Base-by-base conservation (phyloP, 352 stramenopile genomes). In the Globisporangium rhizosaccharum region DNA sequence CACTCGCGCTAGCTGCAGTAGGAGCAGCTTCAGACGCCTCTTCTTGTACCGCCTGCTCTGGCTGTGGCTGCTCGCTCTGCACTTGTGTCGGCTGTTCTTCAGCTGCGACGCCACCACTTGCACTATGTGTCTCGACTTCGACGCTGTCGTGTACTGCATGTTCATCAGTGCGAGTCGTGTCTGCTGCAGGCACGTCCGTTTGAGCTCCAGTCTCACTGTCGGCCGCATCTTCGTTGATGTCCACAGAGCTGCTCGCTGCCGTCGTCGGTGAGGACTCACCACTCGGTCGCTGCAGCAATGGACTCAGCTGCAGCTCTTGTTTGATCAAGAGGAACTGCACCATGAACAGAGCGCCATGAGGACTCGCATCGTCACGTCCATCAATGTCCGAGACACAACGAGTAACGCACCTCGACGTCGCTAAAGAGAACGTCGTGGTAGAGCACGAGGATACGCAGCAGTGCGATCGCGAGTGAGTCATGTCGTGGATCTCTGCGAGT, bases 401-500 rank as follows among this genome's bases (percentile, higher is more conserved):
- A 12, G 10, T 17, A 20, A 15, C 42, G 17, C 53, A 87, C 80
- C 74, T 90, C 81, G 39, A 90, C 67, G 39, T 88, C 81, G 53
- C 69, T 82, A 58, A 88, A 90, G 42, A 88, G 72, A 15, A 88
- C 66, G 49, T 88, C 81, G 17, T 79, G 72, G 41, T 88, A 85
- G 17, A 86, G 70, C 18, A 75, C 71, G 66, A 90, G 74, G 17
- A 88, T 61, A 30, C 77, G 63, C 51, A 90, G 58, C 10, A 88
- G 50, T 6, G 82, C 63, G 18, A 82, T 70, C 15, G 77, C 77
- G 4, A 87, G 57, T 0, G 54, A 55, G 37, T 90, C 80, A 3
- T 74, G 60, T 10, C 75, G 61, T 33, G 59, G 58, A 28, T 68
- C 72, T 56, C 75, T 85, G 25, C 71, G 67, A 15, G 61, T 64